Conservation (phyloP, 352 stramenopile species). For the Phytophthora hybrid region DNA sequence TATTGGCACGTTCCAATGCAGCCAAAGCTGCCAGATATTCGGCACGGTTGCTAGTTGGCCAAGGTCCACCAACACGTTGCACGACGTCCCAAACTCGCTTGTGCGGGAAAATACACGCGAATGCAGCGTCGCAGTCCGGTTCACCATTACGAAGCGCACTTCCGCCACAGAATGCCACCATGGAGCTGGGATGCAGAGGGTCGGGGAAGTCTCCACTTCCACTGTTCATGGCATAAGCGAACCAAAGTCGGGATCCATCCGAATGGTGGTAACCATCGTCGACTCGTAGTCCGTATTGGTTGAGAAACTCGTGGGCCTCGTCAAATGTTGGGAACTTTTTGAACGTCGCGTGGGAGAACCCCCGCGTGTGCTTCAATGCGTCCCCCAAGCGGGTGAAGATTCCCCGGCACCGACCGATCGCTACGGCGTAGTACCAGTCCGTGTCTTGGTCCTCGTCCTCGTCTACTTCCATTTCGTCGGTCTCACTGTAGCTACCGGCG, state of each 20-base stretch:
- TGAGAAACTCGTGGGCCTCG: constrained; percentile 56
- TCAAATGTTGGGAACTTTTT: constrained; percentile 54
- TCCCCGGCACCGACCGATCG: constrained; percentile 48
- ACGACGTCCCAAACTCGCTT: constrained; percentile 56
- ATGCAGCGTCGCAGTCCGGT: constrained; percentile 54
- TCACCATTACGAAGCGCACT: constrained; percentile 59
- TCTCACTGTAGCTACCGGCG: background rate
- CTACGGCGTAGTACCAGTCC: constrained; percentile 51
- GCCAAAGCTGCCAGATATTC: constrained; percentile 28
- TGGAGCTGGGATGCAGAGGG: constrained; percentile 47
- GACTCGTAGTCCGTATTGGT: constrained; percentile 23
- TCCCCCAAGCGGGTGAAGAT: constrained; percentile 59
- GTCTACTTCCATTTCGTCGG: constrained; percentile 21
- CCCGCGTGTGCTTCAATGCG: constrained; percentile 45
- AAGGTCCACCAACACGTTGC: constrained; percentile 29
- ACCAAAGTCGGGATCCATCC: constrained; percentile 19
- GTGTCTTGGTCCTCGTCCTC: constrained; percentile 1
- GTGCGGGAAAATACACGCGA: constrained; percentile 76
- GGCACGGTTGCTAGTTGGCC: constrained; percentile 22
- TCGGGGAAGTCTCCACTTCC: constrained; percentile 41
- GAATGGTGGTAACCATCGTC: constrained; percentile 5
- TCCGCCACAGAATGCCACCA: constrained; percentile 60
- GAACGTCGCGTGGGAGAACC: constrained; percentile 45
- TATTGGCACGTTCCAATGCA: constrained; percentile 29
- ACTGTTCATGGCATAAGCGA: constrained; percentile 21